phyloP scores from a whole-genome alignment of 495 filamentous ascomycete genomes.

The Annulohypoxylon stygium region DNA sequence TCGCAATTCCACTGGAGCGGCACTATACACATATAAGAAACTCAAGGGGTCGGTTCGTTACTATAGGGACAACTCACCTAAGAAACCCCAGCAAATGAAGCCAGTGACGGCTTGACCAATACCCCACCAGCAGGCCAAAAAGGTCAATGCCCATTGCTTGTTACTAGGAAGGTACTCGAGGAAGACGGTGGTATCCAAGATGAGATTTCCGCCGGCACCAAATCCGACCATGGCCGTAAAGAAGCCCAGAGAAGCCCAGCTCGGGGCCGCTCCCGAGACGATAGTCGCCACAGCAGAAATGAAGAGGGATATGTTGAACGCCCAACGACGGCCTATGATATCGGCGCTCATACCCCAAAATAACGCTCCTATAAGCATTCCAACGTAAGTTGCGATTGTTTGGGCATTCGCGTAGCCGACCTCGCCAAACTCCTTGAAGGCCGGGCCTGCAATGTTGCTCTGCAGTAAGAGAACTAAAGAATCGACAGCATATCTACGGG shows the following conservation, averaged over 20 bases:
- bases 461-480: conserved; percentile 76
- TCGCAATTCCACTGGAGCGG: conserved; percentile 68
- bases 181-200: conserved; percentile 80
- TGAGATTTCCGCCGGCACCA: conserved; percentile 80
- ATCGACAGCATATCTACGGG: conserved; percentile 73
- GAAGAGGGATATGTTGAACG: conserved; percentile 78
- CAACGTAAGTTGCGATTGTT: conserved; percentile 75
- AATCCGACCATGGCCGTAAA: conserved; percentile 78
- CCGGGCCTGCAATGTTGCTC: conserved; percentile 70
- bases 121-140: conserved; percentile 84
- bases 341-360: conserved; percentile 87
- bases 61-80: conserved; percentile 65
- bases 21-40: conserved; percentile 51
- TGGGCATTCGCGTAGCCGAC: conserved; percentile 65
- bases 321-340: conserved; percentile 76
- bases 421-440: conserved; percentile 70
- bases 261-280: conserved; percentile 77
- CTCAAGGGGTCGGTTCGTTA: conserved; percentile 33
- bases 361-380: conserved; percentile 77
- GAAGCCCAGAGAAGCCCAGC: conserved; percentile 72
- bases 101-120: conserved; percentile 78
- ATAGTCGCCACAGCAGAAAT: conserved; percentile 76
- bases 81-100: conserved; percentile 81
- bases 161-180: conserved; percentile 81
- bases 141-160: conserved; percentile 81